A percentile compares a stretch with the other conserved stretches of the same genome.
Conservation (phyloP, 257 asterid species). For the Fraxinus anomala region DNA sequence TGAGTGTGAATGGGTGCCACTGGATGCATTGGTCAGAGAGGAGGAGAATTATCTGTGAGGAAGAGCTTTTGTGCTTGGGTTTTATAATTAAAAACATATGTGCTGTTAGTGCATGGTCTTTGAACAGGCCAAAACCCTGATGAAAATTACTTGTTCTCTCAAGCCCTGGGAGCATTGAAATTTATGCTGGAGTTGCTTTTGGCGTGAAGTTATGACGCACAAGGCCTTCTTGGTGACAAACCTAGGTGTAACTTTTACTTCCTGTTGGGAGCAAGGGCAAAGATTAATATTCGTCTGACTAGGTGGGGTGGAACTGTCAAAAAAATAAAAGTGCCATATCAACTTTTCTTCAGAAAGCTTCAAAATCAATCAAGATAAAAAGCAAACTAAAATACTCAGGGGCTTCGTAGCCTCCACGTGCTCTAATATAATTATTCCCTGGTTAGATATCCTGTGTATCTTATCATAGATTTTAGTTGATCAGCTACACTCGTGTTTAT, state of each 20-base stretch:
- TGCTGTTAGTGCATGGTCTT: neutral
- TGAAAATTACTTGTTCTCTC: neutral
- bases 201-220: neutral
- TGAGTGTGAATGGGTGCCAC: neutral
- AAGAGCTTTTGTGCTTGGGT: neutral
- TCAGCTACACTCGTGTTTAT: neutral
- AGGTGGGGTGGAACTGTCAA: neutral
- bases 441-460: neutral
- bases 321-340: neutral
- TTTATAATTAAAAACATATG: neutral
- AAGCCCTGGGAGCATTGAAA: neutral
- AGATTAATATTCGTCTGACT: neutral
- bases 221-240: neutral
- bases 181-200: neutral
- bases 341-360: neutral
- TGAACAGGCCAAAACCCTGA: neutral
- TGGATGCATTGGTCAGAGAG: neutral
- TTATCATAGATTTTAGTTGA: neutral
- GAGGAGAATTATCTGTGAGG: neutral
- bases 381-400: neutral
- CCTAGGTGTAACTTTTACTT: neutral
- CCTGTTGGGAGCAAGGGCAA: neutral
- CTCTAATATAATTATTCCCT: too few species aligned
- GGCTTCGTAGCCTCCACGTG: neutral
- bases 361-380: neutral